phyloP scores from a whole-genome alignment of 2,329 filamentous ascomycete genomes.

The Fusarium stilboides region DNA sequence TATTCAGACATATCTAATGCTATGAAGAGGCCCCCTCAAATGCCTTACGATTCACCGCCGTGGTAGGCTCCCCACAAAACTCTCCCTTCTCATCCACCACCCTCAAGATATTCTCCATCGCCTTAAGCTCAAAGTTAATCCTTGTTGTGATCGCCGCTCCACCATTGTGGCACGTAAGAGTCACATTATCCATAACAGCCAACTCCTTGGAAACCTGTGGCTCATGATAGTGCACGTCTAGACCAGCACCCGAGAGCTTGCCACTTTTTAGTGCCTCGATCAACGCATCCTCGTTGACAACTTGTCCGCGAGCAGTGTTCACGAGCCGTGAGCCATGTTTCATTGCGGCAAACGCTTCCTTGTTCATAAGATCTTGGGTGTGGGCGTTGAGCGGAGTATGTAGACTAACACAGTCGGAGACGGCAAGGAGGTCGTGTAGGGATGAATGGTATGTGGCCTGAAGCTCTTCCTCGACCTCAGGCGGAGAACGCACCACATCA shows the following conservation, averaged over 20 bases:
- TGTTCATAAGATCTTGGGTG: slow-evolving; percentile 36
- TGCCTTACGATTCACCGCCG: slow-evolving; percentile 28
- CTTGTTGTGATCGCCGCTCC: slow-evolving; percentile 57
- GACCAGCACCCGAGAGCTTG: slow-evolving; percentile 61
- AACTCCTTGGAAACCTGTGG: slow-evolving; percentile 61
- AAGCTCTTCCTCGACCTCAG: slow-evolving; percentile 51
- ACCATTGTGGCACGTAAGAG: slow-evolving; percentile 56
- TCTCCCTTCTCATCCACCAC: slow-evolving; percentile 46
- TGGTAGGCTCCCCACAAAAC: slow-evolving; percentile 29
- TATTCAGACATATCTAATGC: not conserved
- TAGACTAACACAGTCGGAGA: slow-evolving; percentile 54
- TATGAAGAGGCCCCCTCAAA: not conserved
- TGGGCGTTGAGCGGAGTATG: slow-evolving; percentile 51
- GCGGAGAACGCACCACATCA: slow-evolving; percentile 56
- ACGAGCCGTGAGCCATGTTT: slow-evolving; percentile 65
- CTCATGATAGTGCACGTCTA: slow-evolving; percentile 70
- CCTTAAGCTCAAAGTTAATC: slow-evolving; percentile 57
- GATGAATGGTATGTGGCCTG: slow-evolving; percentile 51
- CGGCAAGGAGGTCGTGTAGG: slow-evolving; percentile 47
- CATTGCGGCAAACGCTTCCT: slow-evolving; percentile 53
- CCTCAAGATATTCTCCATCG: slow-evolving; percentile 38
- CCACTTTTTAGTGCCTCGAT: slow-evolving; percentile 63
- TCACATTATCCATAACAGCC: slow-evolving; percentile 58
- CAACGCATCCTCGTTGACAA: slow-evolving; percentile 67
- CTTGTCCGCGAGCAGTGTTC: slow-evolving; percentile 67